phyloP scores from a whole-genome alignment of 805 yeast species.

The Barnettozyma botsteinii region DNA sequence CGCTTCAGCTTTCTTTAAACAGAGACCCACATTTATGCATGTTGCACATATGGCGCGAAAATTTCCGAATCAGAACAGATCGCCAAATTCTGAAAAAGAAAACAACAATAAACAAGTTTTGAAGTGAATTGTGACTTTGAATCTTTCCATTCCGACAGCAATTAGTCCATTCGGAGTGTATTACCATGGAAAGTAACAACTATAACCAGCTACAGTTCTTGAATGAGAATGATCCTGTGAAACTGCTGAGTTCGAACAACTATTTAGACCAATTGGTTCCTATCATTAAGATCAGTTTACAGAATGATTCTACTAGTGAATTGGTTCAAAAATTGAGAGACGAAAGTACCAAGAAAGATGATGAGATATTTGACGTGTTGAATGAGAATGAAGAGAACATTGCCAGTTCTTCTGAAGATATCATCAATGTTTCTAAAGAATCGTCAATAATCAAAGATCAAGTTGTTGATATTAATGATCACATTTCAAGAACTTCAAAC shows the following conservation, averaged over 20 bases:
- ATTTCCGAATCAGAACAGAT: background rate
- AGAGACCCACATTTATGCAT: background rate
- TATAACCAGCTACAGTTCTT: constrained; percentile 14
- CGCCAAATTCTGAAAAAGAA: background rate
- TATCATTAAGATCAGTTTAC: constrained; percentile 57
- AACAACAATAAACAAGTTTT: no score
- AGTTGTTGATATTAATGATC: constrained; percentile 48
- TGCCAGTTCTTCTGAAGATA: constrained; percentile 52
- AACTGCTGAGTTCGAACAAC: constrained; percentile 45
- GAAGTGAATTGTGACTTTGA: no score
- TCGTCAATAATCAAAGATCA: constrained; percentile 53
- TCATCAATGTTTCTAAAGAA: constrained; percentile 53
- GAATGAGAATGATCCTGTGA: constrained; percentile 23
- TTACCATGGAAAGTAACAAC: background rate
- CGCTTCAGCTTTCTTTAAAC: no score
- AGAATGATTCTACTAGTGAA: constrained; percentile 46
- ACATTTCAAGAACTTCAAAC: constrained; percentile 58
- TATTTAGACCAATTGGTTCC: constrained; percentile 79
- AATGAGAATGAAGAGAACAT: constrained; percentile 53
- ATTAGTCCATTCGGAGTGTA: no score
- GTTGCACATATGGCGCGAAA: background rate
- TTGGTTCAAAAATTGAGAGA: constrained; percentile 50
- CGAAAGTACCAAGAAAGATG: constrained; percentile 54
- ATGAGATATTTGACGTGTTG: constrained; percentile 57
- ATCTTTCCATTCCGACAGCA: no score